Conservation (phyloP, 805 yeast genomes). For the Komagataella mondaviorum region DNA sequence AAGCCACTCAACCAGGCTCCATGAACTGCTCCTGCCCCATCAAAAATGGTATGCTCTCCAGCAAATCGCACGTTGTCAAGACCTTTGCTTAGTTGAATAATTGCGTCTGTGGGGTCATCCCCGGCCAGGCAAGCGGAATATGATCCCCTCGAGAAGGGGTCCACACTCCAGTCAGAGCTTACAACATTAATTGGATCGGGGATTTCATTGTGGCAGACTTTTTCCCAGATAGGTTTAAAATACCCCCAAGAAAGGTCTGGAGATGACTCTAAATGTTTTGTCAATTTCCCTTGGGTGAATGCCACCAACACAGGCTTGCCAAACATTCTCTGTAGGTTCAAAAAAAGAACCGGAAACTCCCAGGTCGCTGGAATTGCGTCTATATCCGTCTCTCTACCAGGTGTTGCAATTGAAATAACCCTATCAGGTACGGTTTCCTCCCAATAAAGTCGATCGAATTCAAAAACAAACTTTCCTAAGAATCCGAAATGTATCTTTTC, state of each 20-base stretch:
- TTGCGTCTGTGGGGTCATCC: slow-evolving; percentile 54
- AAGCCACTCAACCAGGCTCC: slow-evolving; percentile 78
- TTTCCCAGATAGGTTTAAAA: slow-evolving; percentile 35
- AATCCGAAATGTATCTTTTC: slow-evolving; percentile 44
- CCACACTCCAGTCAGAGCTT: slow-evolving; percentile 65
- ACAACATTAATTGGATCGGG: slow-evolving; percentile 26
- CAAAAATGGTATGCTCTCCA: slow-evolving; percentile 79
- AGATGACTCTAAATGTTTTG: slow-evolving; percentile 40
- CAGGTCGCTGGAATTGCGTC: slow-evolving; percentile 26
- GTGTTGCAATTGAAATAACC: slow-evolving; percentile 28
- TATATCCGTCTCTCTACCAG: slow-evolving; percentile 8
- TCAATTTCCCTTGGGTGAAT: slow-evolving; percentile 61
- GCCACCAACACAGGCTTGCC: slow-evolving; percentile 43
- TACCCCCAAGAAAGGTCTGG: slow-evolving; percentile 43
- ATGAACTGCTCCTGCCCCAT: slow-evolving; percentile 86
- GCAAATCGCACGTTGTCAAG: slow-evolving; percentile 61
- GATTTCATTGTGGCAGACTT: slow-evolving; percentile 11
- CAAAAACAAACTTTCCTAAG: slow-evolving; percentile 61
- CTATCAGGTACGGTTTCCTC: slow-evolving; percentile 28
- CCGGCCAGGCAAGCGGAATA: slow-evolving; percentile 61
- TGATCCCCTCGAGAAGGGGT: slow-evolving; percentile 71
- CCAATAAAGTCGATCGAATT: slow-evolving; percentile 57
- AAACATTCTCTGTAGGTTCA: slow-evolving; percentile 41
- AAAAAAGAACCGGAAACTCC: slow-evolving; percentile 46
- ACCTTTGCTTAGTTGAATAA: slow-evolving; percentile 49